Evolutionary conservation across 805 yeast species (phyloP).

Genomic region (Danielia reshetovae): DNA sequence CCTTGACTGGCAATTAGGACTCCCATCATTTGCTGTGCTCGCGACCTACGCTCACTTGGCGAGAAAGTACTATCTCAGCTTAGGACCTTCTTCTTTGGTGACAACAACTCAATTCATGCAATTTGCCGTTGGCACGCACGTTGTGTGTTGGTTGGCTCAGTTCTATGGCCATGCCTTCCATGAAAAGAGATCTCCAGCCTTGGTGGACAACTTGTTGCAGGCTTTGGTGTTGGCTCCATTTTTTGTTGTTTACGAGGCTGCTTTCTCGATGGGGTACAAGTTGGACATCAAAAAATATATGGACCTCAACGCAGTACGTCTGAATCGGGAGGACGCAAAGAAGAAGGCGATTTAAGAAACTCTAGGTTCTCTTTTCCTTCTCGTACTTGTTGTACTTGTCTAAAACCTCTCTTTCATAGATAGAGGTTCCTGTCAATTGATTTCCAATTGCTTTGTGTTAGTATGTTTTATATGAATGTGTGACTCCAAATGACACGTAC

Average conservation of each 20-base stretch:
- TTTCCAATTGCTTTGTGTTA: conserved; percentile 60
- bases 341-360: too few relatives aligned
- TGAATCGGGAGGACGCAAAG: conserved; percentile 22
- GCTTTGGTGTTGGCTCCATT: conserved; percentile 89
- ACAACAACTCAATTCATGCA: conserved; percentile 19
- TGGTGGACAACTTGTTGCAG: conserved; percentile 76
- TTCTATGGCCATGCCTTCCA: conserved; percentile 83
- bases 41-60: conserved; percentile 19
- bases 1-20: conserved; percentile 47
- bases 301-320: conserved; percentile 43
- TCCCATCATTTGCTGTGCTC: conserved; percentile 26
- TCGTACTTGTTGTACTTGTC: conserved; percentile 25
- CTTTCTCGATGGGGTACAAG: conserved; percentile 64
- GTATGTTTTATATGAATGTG: conserved; percentile 1
- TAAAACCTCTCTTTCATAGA: conserved; percentile 57
- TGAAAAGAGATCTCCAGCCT: conserved; percentile 83
- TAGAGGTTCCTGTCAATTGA: conserved; percentile 58
- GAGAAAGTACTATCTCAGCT: conserved; percentile 18
- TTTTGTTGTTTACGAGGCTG: conserved; percentile 75
- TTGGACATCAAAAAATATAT: conserved; percentile 47
- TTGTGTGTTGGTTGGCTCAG: conserved; percentile 72
- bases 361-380: not conserved
- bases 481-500: conserved; percentile 21
- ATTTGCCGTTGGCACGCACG: conserved; percentile 41
- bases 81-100: conserved; percentile 4